Conservation (phyloP, 495 filamentous ascomycete genomes). For the Saxophila tyrrhenica region DNA sequence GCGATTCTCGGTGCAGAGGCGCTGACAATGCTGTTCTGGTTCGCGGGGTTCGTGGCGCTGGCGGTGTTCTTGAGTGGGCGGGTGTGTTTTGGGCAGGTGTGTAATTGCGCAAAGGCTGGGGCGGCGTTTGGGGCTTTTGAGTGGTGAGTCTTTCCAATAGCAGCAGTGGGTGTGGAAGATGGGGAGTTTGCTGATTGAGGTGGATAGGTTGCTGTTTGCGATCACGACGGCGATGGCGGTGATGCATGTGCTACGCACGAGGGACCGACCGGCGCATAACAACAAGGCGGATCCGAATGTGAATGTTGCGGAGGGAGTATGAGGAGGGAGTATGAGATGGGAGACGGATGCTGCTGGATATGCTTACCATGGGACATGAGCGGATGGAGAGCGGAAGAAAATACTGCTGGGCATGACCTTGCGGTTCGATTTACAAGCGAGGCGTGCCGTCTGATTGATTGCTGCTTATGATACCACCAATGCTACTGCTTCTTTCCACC, state of each 20-base stretch:
- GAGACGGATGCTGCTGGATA: neutral
- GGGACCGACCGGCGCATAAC: conserved; percentile 9
- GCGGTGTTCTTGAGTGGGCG: conserved; percentile 47
- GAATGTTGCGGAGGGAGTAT: conserved; percentile 29
- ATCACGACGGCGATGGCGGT: conserved; percentile 37
- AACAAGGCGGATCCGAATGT: conserved; percentile 24
- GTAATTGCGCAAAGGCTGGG: conserved; percentile 40
- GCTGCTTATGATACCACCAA: neutral
- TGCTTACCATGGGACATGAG: neutral
- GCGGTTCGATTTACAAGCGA: neutral
- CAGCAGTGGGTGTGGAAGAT: no score
- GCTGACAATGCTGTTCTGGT: conserved; percentile 80
- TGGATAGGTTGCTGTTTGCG: conserved; percentile 40
- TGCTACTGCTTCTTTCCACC: neutral
- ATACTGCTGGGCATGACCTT: no score
- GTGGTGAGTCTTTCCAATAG: conserved; percentile 37
- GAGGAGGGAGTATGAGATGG: no score
- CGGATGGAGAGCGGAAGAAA: neutral
- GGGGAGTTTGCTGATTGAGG: neutral
- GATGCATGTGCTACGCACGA: conserved; percentile 25
- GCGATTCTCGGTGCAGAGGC: conserved; percentile 53
- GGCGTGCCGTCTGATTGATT: neutral
- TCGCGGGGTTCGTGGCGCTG: conserved; percentile 67
- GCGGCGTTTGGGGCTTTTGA: conserved; percentile 46
- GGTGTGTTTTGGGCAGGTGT: conserved; percentile 38